These are phyloP conservation scores for Pseudozyma hubeiensis DNA, from an alignment of 1,284 basidiomycete genomes.

Conservation along the genomic window DNA sequence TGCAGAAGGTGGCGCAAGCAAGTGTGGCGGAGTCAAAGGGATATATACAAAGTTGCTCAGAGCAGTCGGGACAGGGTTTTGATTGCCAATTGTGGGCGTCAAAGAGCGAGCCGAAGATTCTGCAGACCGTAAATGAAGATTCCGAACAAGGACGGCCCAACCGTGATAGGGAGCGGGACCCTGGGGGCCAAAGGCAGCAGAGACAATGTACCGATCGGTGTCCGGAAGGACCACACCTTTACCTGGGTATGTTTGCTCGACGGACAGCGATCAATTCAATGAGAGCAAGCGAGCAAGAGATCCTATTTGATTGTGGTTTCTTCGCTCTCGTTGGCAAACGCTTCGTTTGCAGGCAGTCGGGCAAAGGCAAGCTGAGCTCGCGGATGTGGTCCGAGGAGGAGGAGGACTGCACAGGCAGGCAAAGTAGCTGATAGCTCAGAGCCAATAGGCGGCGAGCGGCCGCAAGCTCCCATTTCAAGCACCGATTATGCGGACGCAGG, in stretches of 20 bases:
- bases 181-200: neutral
- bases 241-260: too few species aligned
- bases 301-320: too few species aligned
- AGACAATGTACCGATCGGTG: too few species aligned
- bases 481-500: conserved; percentile 38
- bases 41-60: conserved; percentile 28
- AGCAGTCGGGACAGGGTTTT: neutral
- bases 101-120: neutral
- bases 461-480: conserved; percentile 13
- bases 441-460: neutral
- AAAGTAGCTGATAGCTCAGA: neutral
- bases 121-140: neutral
- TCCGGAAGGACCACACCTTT: too few species aligned
- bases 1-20: neutral
- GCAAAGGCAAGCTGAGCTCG: too few species aligned
- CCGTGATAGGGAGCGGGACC: neutral
- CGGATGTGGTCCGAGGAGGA: too few species aligned
- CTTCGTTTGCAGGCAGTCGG: too few species aligned
- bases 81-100: neutral
- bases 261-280: too few species aligned
- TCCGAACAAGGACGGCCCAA: neutral
- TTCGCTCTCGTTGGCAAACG: too few species aligned
- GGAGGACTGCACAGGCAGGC: neutral
- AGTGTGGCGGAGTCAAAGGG: conserved; percentile 10
- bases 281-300: too few species aligned